Evolutionary conservation across 1,284 basidiomycete species (phyloP).

Genomic region (Ustilago loliicola): DNA sequence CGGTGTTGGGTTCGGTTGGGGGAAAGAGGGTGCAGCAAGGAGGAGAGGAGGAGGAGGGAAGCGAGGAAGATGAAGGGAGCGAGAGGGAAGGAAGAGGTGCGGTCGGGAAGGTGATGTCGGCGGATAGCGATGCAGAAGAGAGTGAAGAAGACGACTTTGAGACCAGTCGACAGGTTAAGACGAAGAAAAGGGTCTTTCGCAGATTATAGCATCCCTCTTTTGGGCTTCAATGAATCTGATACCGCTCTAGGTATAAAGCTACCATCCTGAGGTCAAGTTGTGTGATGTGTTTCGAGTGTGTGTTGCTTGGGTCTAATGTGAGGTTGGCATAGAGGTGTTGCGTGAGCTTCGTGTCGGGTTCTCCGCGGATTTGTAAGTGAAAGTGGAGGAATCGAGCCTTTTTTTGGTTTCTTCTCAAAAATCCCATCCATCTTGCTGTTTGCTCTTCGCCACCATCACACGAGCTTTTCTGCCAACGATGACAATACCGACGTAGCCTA

Average conservation of each 20-base stretch:
- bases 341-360: neutral
- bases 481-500: neutral
- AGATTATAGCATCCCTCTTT: neutral
- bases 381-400: conserved; percentile 15
- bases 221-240: neutral
- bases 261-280: too few species aligned
- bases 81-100: neutral
- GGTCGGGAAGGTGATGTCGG: neutral
- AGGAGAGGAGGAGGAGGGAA: neutral
- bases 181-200: conserved; percentile 33
- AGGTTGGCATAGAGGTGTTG: neutral
- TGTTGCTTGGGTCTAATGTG: neutral
- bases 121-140: conserved; percentile 24
- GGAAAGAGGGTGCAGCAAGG: neutral
- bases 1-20: neutral
- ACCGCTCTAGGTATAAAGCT: neutral
- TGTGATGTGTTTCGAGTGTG: neutral
- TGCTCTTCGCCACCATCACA: conserved; percentile 10
- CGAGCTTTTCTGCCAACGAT: neutral
- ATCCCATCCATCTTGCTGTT: neutral
- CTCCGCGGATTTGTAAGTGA: conserved; percentile 7
- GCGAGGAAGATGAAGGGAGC: neutral
- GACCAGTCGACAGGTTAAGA: conserved; percentile 32
- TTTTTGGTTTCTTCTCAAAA: conserved; percentile 1
- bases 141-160: conserved; percentile 50